These are phyloP conservation scores for Picea abies DNA, from an alignment of 83 land plant genomes.

Conservation along the genomic window DNA sequence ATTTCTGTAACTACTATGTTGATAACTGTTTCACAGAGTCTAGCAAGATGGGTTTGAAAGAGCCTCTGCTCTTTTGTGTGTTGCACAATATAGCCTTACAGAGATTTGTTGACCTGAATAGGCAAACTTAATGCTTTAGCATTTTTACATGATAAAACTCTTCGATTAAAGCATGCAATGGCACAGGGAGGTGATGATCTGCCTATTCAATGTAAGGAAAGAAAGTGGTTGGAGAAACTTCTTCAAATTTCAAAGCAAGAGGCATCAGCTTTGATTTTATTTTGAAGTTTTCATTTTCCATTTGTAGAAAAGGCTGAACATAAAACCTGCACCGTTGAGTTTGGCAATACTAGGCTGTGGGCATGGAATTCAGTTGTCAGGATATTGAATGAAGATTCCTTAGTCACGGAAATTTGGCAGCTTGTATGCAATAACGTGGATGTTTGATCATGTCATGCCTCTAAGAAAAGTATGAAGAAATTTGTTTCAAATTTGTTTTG, in stretches of 20 bases:
- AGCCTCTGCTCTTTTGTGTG: constrained; percentile 31
- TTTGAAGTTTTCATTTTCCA: constrained; percentile 15
- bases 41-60: constrained; percentile 7
- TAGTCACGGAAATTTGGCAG: constrained; percentile 51
- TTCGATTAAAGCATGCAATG: background rate
- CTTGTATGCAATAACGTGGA: constrained; percentile 59
- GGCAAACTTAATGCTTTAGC: constrained; percentile 40
- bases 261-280: constrained; percentile 50
- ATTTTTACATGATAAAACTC: constrained; percentile 35
- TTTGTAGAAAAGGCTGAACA: background rate
- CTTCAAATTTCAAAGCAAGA: constrained; percentile 32
- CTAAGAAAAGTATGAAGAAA: constrained; percentile 36
- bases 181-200: constrained; percentile 21
- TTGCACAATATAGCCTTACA: constrained; percentile 53
- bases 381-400: constrained; percentile 29
- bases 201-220: constrained; percentile 21
- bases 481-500: constrained; percentile 55
- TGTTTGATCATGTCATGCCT: constrained; percentile 60
- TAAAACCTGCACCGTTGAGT: background rate
- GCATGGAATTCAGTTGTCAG: constrained; percentile 41
- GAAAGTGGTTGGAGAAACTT: constrained; percentile 19
- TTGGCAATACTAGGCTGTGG: constrained; percentile 4
- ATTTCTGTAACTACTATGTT: constrained; percentile 41
- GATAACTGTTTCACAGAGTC: constrained; percentile 19
- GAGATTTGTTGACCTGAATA: constrained; percentile 62